Evolutionary conservation across 2,329 filamentous ascomycete genomes (phyloP).

Genomic region (Davidsoniella neocaledoniae): DNA sequence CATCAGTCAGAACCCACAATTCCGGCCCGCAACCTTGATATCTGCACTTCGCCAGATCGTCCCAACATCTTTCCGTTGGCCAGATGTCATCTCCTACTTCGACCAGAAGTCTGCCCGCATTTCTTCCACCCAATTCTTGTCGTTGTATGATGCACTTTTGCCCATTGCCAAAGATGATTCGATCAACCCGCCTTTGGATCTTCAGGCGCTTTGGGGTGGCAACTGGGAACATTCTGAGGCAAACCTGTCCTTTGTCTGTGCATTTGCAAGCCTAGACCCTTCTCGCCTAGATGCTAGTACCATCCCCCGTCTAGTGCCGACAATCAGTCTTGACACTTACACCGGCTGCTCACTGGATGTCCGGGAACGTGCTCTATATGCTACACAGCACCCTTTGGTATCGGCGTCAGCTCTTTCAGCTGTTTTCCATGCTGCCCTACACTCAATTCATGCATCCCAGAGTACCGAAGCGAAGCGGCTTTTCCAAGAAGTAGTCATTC

Average conservation of each 20-base stretch:
- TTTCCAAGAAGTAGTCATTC: slow-evolving; percentile 50
- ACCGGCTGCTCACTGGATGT: slow-evolving; percentile 31
- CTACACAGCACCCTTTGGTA: slow-evolving; percentile 70
- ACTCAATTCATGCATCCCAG: slow-evolving; percentile 43
- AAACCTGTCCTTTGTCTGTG: slow-evolving; percentile 83
- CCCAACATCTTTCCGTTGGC: slow-evolving; percentile 48
- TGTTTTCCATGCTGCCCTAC: slow-evolving; percentile 48
- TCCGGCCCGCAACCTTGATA: slow-evolving; percentile 39
- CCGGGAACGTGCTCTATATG: slow-evolving; percentile 37
- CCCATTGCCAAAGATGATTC: slow-evolving; percentile 48
- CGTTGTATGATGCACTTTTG: slow-evolving; percentile 62
- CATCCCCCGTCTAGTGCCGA: slow-evolving; percentile 64
- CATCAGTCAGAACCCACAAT: slow-evolving; percentile 37
- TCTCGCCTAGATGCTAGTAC: slow-evolving; percentile 68
- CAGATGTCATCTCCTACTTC: slow-evolving; percentile 60
- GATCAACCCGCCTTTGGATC: slow-evolving; percentile 45
- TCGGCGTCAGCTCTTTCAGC: slow-evolving; percentile 69
- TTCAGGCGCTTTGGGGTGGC: slow-evolving; percentile 82
- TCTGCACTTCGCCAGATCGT: slow-evolving; percentile 45
- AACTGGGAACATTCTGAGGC: slow-evolving; percentile 74
- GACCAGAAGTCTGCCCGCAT: slow-evolving; percentile 64
- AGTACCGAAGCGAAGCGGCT: slow-evolving; percentile 46
- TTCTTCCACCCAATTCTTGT: slow-evolving; percentile 63
- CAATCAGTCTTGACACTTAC: slow-evolving; percentile 50
- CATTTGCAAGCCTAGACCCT: slow-evolving; percentile 60